Evolutionary conservation across 306 rosid genomes (phyloP).

Genomic region (Vigna reflexopilosa): DNA sequence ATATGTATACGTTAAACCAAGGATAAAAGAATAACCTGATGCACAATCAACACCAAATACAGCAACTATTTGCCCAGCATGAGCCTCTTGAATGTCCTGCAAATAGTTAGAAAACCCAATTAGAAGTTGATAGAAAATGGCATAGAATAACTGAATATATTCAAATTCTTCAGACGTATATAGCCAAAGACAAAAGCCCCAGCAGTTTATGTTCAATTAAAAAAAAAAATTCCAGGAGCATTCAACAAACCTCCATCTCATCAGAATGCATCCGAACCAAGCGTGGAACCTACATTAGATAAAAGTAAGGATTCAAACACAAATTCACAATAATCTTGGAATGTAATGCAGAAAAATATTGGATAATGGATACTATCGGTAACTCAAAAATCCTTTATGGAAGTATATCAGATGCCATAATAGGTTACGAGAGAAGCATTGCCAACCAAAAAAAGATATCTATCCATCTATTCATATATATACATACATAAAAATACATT

Average conservation of each 20-base stretch:
- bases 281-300: conserved; percentile 83
- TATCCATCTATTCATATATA: no score
- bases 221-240: conserved; percentile 8
- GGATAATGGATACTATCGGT: no score
- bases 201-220: neutral
- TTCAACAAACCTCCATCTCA: conserved; percentile 90
- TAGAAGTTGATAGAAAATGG: conserved; percentile 4
- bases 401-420: no score
- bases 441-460: no score
- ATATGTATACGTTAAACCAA: conserved; percentile 32
- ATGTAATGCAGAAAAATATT: neutral
- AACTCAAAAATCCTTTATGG: no score
- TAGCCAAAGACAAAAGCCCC: conserved; percentile 9
- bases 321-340: conserved; percentile 27
- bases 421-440: no score
- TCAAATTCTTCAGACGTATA: conserved; percentile 10
- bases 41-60: conserved; percentile 99
- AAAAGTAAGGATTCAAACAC: conserved; percentile 41
- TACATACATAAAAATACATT: no score
- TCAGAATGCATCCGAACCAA: conserved; percentile 96
- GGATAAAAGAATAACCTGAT: conserved; percentile 70
- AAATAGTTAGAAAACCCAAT: conserved; percentile 25
- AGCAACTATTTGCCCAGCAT: conserved; percentile 99
- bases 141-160: conserved; percentile 11
- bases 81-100: conserved; percentile 97